Conservation (phyloP, 345 rosid species). For the Xanthoceras sorbifolium region DNA sequence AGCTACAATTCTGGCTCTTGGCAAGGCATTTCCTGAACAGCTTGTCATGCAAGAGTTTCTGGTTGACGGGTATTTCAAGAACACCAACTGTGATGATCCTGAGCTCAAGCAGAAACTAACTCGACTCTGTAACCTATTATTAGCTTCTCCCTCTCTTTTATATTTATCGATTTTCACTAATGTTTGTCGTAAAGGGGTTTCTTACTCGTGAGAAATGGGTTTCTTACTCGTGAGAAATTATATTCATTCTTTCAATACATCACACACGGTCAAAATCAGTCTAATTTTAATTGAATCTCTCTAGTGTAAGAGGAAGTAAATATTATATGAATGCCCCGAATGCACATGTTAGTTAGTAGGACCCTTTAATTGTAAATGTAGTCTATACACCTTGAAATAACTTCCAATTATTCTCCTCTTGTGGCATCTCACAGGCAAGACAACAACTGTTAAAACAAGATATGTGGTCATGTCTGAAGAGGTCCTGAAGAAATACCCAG, state of each 20-base stretch:
- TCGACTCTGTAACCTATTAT: conserved; percentile 69
- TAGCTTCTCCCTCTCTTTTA: conserved; percentile 18
- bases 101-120: conserved; percentile 86
- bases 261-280: background rate
- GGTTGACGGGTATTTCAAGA: conserved; percentile 88
- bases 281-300: too few species aligned
- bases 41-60: conserved; percentile 93
- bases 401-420: background rate
- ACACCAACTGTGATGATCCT: conserved; percentile 89
- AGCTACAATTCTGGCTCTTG: conserved; percentile 82
- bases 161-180: background rate
- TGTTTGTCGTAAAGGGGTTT: background rate
- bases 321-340: too few species aligned
- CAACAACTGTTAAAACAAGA: conserved; percentile 93
- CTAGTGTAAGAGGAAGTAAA: too few species aligned
- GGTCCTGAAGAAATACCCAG: conserved; percentile 79
- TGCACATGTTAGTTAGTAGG: background rate
- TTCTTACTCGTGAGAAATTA: too few species aligned
- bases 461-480: conserved; percentile 98
- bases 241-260: background rate
- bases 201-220: too few species aligned
- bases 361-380: background rate
- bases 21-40: conserved; percentile 97
- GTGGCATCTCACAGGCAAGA: conserved; percentile 60
- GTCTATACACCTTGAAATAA: background rate